A percentile compares a stretch with the other conserved stretches of the same genome.
Conservation (phyloP, 2,329 filamentous ascomycete genomes). For the Colletotrichum lini region DNA sequence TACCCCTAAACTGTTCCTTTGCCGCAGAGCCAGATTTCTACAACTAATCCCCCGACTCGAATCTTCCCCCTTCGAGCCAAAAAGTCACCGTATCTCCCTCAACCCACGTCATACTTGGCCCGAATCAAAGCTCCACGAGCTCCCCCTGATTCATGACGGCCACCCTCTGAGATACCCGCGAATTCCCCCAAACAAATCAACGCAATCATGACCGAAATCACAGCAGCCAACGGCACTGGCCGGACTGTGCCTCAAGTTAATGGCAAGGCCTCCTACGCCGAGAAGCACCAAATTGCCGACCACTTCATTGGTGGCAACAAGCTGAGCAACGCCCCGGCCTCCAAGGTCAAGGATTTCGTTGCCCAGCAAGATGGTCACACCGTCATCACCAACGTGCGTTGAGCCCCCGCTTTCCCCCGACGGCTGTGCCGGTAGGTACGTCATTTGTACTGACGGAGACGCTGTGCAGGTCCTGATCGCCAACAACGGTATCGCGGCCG, state of each 20-base stretch:
- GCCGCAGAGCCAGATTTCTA: conserved; percentile 28
- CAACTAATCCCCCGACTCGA: conserved; percentile 40
- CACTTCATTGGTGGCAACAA: conserved; percentile 98
- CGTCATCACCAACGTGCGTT: conserved; percentile 94
- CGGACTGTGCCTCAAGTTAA: conserved; percentile 68
- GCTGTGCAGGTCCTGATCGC: conserved; percentile 88
- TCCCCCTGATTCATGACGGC: conserved; percentile 42
- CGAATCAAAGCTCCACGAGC: conserved; percentile 39
- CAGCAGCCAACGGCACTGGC: conserved; percentile 59
- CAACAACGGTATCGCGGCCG: conserved; percentile 99
- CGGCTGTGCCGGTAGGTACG: neutral
- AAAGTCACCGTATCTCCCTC: neutral
- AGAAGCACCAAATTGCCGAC: conserved; percentile 85
- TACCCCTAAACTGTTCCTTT: conserved; percentile 36
- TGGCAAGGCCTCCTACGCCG: conserved; percentile 78
- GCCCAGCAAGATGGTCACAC: conserved; percentile 92
- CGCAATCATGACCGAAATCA: conserved; percentile 65
- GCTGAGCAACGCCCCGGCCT: conserved; percentile 83
- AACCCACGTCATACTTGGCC: conserved; percentile 5
- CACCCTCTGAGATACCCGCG: conserved; percentile 42
- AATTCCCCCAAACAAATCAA: conserved; percentile 21
- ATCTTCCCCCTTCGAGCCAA: conserved; percentile 38
- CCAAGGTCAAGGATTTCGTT: conserved; percentile 97
- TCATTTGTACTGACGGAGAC: conserved; percentile 26
- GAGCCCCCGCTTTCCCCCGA: neutral